Evolutionary conservation across 495 filamentous ascomycete genomes (phyloP), one percentile per base, ranked within the genome.

Genomic region (Aspergillus saccharolyticus): DNA sequence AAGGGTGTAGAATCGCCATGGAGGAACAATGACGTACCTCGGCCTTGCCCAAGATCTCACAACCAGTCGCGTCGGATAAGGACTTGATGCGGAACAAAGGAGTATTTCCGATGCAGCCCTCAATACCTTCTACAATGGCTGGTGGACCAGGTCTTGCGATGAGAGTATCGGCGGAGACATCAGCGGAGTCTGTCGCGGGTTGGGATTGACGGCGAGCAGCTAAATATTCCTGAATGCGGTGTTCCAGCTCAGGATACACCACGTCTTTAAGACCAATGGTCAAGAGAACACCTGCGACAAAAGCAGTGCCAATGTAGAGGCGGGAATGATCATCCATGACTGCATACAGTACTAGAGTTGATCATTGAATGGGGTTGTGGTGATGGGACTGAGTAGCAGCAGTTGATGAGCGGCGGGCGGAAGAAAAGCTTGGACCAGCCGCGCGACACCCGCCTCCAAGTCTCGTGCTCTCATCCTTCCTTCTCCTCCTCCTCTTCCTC

Each of bases 91-190:
- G 81, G 62, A 99, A 81, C 1, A 99, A 77, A 2, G 91, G 95
- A 8, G 94, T 99, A 69, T 96, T 90, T 52, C 94, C 95, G 64
- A 99, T 96, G 64, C 86, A 89, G 42, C 89, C 91, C 71, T 96
- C 90, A 57, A 99, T 88, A 1, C 93, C 95, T 42, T 89, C 84
- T 8, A 72, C 72, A 44, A 79, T 78, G 7, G 66, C 61, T 3
- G 76, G 74, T 21, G 75, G 74, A 3, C 75, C 73, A 54, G 67
- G 24, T 46, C 70, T 63, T n/a, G 71, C 66, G 33, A 58, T 45
- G n/a, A 68, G 52, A 9, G 19, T 50, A 57, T 70, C 63, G 0
- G 44, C 17, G 42, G 52, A 9, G 42, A 25, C 16, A 18, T 55
- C 44, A 19, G 44, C 42, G 17, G 22, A 17, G n/a, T 58, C 51